phyloP scores from a whole-genome alignment of 805 yeast genomes.

The Saccharomycopsis malanga region DNA sequence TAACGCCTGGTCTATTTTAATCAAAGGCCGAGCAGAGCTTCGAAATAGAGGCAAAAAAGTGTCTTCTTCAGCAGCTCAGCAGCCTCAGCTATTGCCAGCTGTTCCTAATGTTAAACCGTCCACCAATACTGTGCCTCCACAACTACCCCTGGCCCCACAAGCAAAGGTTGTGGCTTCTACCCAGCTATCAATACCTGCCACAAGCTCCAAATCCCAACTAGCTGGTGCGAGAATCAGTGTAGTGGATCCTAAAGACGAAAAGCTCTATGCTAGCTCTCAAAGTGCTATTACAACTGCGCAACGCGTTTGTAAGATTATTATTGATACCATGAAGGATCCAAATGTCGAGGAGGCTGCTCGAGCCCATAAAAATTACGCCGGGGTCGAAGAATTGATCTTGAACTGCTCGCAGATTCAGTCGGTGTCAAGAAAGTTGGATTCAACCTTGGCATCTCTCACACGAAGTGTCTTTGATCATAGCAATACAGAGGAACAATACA shows the following conservation, averaged over 20 bases:
- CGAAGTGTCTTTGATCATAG: slow-evolving; percentile 6
- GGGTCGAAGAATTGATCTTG: slow-evolving; percentile 12
- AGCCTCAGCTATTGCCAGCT: neutral
- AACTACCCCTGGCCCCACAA: neutral
- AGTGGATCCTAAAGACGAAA: slow-evolving; percentile 20
- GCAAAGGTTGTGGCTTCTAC: neutral
- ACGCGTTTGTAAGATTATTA: slow-evolving; percentile 11
- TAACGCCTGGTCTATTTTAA: slow-evolving; percentile 35
- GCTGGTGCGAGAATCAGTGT: slow-evolving; percentile 20
- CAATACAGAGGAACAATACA: slow-evolving; percentile 12
- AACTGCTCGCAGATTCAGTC: slow-evolving; percentile 14
- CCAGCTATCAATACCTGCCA: slow-evolving; percentile 5
- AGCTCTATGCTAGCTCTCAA: slow-evolving; percentile 16
- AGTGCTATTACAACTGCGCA: slow-evolving; percentile 17
- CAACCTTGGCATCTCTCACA: slow-evolving; percentile 15
- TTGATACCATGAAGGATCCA: slow-evolving; percentile 10
- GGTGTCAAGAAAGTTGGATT: slow-evolving; percentile 9
- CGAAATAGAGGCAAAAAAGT: neutral
- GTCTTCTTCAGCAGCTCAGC: neutral
- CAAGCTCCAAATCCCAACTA: slow-evolving; percentile 7
- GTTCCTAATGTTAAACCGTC: neutral
- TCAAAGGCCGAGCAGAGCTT: neutral
- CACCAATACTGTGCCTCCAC: neutral
- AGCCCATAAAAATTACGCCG: neutral
- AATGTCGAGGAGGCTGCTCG: neutral